Evolutionary conservation across 352 stramenopile species (phyloP).

Genomic region (Pseudoperonospora humuli): DNA sequence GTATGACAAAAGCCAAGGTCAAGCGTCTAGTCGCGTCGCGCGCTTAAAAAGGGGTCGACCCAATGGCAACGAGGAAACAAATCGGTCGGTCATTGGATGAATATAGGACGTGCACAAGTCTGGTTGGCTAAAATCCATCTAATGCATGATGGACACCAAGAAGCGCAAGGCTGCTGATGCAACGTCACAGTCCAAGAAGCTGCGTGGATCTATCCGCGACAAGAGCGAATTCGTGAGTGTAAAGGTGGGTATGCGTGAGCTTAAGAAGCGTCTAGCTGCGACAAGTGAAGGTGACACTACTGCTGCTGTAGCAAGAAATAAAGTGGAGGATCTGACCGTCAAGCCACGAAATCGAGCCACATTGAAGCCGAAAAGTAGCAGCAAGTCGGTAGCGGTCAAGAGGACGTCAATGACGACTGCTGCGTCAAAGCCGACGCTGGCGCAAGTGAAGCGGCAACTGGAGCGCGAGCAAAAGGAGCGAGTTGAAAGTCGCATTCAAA

Average conservation of each 20-base stretch:
- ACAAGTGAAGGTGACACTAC: background rate
- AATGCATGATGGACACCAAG: slow-evolving; percentile 16
- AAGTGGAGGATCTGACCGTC: slow-evolving; percentile 13
- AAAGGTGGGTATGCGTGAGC: slow-evolving; percentile 61
- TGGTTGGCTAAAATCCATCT: slow-evolving; percentile 6
- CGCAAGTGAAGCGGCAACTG: slow-evolving; percentile 34
- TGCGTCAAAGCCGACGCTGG: slow-evolving; percentile 24
- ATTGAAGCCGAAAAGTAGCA: no score
- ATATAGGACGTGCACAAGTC: background rate
- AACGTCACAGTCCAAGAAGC: slow-evolving; percentile 26
- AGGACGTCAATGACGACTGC: background rate
- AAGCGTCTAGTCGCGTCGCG: background rate
- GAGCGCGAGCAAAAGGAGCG: slow-evolving; percentile 44
- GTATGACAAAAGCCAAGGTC: no score
- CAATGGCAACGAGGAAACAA: no score
- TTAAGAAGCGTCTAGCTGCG: slow-evolving; percentile 44
- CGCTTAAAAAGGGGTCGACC: slow-evolving; percentile 9
- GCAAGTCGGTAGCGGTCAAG: slow-evolving; percentile 9
- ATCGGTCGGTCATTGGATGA: background rate
- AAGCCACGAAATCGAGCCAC: slow-evolving; percentile 7
- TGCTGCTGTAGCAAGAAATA: background rate
- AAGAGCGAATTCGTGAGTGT: slow-evolving; percentile 73
- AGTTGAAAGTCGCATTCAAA: slow-evolving; percentile 41
- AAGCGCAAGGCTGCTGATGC: slow-evolving; percentile 20
- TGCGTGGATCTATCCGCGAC: slow-evolving; percentile 11